Evolutionary conservation across 805 yeast species (phyloP).

Genomic region (Sungouiella blattae): DNA sequence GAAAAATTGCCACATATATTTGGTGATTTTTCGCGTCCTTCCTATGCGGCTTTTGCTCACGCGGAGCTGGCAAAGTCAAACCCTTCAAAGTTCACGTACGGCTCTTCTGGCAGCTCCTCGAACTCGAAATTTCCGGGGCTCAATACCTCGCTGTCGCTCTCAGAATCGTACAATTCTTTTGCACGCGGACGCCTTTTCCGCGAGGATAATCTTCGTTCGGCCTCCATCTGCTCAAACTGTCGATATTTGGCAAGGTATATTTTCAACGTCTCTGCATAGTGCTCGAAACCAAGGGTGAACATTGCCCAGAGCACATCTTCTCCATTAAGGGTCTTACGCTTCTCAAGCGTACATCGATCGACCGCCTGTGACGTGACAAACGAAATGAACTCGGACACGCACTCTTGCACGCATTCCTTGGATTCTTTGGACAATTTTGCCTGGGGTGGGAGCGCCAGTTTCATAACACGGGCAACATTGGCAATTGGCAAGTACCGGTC

Average conservation of each 20-base stretch:
- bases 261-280: conserved; percentile 65
- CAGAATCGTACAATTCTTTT: conserved; percentile 1
- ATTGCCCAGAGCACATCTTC: conserved; percentile 64
- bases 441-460: conserved; percentile 63
- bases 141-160: conserved; percentile 2
- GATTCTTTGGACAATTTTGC: conserved; percentile 80
- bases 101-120: conserved; percentile 4
- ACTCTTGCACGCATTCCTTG: conserved; percentile 72
- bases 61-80: conserved; percentile 6
- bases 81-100: conserved; percentile 8
- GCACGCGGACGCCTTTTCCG: neutral
- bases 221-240: conserved; percentile 28
- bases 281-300: conserved; percentile 64
- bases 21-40: too few species aligned
- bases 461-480: conserved; percentile 70
- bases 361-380: conserved; percentile 65
- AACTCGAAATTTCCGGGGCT: conserved; percentile 4
- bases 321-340: conserved; percentile 67
- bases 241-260: conserved; percentile 67
- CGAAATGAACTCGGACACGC: conserved; percentile 64
- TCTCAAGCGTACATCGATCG: conserved; percentile 60
- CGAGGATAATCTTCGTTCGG: neutral
- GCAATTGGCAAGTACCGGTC: conserved; percentile 44
- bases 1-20: too few species aligned
- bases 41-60: too few species aligned